Percentiles rank a stretch among this genome's conserved stretches.
Evolutionary conservation across 2,329 filamentous ascomycete genomes (phyloP).

Genomic region (Calonectria honghensis): DNA sequence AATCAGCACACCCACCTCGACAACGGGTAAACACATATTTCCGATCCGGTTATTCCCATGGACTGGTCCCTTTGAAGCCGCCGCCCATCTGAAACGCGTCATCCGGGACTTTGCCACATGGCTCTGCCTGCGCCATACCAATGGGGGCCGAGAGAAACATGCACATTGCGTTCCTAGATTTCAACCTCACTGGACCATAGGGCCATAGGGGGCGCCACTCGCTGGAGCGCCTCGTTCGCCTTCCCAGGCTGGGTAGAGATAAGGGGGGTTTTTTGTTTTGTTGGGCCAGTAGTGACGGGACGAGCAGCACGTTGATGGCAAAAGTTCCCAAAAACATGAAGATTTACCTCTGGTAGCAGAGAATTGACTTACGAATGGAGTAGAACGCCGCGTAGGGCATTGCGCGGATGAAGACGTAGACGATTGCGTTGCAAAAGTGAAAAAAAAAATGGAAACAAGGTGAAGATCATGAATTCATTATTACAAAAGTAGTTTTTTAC

Average conservation of each 20-base stretch:
- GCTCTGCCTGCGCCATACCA: not conserved
- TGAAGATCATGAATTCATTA: not conserved
- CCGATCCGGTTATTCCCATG: not conserved
- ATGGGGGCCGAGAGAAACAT: not conserved
- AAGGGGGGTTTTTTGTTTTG: not conserved
- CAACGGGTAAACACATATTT: not conserved
- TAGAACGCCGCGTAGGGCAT: not conserved
- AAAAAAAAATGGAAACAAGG: not conserved
- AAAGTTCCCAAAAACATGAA: not conserved
- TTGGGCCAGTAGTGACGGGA: not conserved
- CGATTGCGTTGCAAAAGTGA: not conserved
- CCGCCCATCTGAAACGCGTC: not conserved
- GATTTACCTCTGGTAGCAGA: not conserved
- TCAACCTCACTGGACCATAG: not conserved
- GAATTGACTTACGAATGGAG: not conserved
- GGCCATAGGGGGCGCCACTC: too few species aligned
- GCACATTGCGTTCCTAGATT: not conserved
- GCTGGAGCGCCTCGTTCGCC: not conserved
- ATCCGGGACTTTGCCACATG: conserved; percentile 16
- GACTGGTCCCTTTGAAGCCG: too few species aligned
- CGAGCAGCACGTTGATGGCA: not conserved
- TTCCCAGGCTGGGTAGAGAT: not conserved
- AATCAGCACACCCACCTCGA: not conserved
- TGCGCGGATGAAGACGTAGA: not conserved
- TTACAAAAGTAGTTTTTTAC: not conserved